Base-by-base conservation (phyloP, 2,329 filamentous ascomycete genomes). In the Sarocladiaceae sp. region DNA sequence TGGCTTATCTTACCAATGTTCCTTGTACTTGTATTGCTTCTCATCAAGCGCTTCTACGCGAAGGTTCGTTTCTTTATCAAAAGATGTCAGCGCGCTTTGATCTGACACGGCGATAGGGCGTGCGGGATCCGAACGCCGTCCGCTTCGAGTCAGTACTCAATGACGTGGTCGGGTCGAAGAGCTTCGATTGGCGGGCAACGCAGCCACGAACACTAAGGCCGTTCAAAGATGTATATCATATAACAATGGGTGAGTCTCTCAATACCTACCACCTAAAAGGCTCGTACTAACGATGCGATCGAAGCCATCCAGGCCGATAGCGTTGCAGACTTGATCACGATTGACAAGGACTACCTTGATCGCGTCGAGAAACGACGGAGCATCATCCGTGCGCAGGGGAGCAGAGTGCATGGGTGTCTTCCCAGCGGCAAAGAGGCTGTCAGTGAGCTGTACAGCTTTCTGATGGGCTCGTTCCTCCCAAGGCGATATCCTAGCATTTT, bases 151-250 rank as follows among this genome's bases (percentile, higher is more conserved):
- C 7, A 37, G 8, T 37, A 6, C 7, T 37, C 7, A n/a, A 44
- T 15, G 28, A 35, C 26, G 8, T 35, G 13, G n/a, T 17, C 10
- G 26, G 17, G 26, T 48, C 18, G n/a, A 35, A 55, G 0, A 57
- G 62, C 4, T 72, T 75, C 52, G 63, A 75, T 55, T 77, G 74
- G 70, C 60, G 66, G 33, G 54, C 59, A 2, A 65, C 63, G 1
- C 61, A 66, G 8, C 74, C 75, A 0, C 55, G 59, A 3, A 65
- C 69, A 33, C 66, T 75, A 31, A 66, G 77, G 2, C 76, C 75
- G 0, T 80, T 78, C 60, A 79, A 78, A 60, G 71, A 75, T 0
- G 69, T 70, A 2, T 81, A 78, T 57, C 66, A 80, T 57, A 79
- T 80, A 54, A 78, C 75, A 0, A 80, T 82, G 77, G 77, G 77